Evolutionary conservation across 805 yeast genomes (phyloP).

Genomic region (Candida berthetii): DNA sequence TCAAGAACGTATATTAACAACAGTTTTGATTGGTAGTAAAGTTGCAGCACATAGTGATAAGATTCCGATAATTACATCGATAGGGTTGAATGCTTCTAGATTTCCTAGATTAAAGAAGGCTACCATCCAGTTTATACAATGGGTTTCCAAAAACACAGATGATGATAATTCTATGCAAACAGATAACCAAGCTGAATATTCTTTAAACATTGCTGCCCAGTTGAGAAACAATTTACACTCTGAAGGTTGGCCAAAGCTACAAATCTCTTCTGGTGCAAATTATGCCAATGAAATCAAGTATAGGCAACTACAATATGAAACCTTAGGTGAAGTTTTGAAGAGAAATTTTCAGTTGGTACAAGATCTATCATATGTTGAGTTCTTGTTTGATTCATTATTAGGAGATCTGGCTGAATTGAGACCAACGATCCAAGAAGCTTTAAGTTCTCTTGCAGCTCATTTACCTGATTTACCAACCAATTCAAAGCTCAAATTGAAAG

Average conservation of each 20-base stretch:
- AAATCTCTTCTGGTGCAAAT: constrained; percentile 29
- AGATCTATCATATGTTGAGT: constrained; percentile 50
- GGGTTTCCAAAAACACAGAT: constrained; percentile 38
- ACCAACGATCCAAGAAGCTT: constrained; percentile 63
- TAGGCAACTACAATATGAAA: constrained; percentile 68
- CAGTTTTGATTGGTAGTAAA: constrained; percentile 43
- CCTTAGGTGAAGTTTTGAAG: constrained; percentile 61
- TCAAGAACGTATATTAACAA: constrained; percentile 48
- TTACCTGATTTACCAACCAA: constrained; percentile 31
- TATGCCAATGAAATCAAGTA: constrained; percentile 31
- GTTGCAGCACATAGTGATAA: constrained; percentile 35
- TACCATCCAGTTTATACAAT: constrained; percentile 58
- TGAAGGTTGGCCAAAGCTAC: constrained; percentile 57
- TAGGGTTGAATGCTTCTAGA: constrained; percentile 51
- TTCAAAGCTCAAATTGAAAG: constrained; percentile 37
- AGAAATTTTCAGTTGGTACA: constrained; percentile 34
- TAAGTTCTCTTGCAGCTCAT: constrained; percentile 51
- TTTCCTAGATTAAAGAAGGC: constrained; percentile 45
- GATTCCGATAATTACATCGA: constrained; percentile 44
- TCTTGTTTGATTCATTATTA: constrained; percentile 63
- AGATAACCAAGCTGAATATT: constrained; percentile 22
- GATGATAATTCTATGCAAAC: constrained; percentile 2
- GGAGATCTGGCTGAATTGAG: constrained; percentile 60
- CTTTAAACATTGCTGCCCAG: constrained; percentile 41
- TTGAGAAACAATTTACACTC: constrained; percentile 44